Base-by-base conservation (phyloP, 305 asterid genomes). In the Nicotiana rustica region DNA sequence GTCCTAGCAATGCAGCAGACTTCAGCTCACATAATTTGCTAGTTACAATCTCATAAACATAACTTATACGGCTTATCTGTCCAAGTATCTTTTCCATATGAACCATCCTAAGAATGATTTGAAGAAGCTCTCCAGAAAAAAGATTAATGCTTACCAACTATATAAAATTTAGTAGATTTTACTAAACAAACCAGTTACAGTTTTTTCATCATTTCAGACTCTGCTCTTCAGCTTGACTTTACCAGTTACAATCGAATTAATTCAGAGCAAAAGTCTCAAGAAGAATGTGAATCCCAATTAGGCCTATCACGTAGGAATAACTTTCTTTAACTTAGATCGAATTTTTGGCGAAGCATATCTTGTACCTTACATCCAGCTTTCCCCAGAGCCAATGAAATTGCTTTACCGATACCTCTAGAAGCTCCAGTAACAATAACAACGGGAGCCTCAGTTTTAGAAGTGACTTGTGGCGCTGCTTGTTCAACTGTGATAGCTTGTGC, bases 371-470 rank as follows among this genome's bases (percentile, higher is more conserved):
- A 94, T 47, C 98, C 98, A 82, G 98, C 91, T 88, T 90, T 96
- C 7, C 98, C 99, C 65, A 96, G 89, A 86, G 98, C 86, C 90
- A 96, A 75, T 14, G 99, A 97, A 88, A 96, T 90, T 66, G 98
- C 97, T 91, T 87, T 96, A 15, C 98, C 99, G 6, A 96, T 96
- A 49, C 99, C 99, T 86, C 99, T 90, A 62, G 99, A 96, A 56
- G 98, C 98, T 76, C 99, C 98, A 79, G 99, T 96, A 77, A 96
- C 86, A 79, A 96, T 84, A 82, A 94, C 93, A 85, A 94, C 98
- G 9, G 99, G 96, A 77, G 95, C 90, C 86, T 94, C 97, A 61
- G 90, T 89, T 86, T 89, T 91, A 83, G 87, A 89, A 77, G 84
- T 60, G 55, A 89, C 85, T 87, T 88, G 95, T 67, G 84, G 62